Base-by-base conservation (phyloP, 208 protist genomes). In the Trypanosoma theileri region DNA sequence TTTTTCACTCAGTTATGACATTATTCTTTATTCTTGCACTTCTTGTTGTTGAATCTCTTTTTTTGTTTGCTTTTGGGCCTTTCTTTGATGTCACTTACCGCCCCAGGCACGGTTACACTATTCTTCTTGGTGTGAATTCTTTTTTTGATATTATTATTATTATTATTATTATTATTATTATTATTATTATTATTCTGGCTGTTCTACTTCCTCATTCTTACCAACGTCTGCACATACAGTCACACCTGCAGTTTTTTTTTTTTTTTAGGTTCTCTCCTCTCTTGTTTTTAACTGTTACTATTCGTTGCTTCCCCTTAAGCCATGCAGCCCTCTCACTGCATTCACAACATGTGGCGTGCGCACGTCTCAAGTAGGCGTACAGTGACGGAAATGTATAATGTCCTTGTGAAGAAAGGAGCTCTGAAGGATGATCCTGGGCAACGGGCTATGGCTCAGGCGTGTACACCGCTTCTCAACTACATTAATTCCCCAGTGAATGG, bases 361-460 rank as follows among this genome's bases (percentile, higher is more conserved):
- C 80, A 93, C 64, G 65, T 89, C 14, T 80, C 82, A 22, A 54
- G 65, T 13, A 84, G 70, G 59, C 60, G 70, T 40, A 89, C 81
- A 31, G 85, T 92, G 0, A 70, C 63, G 6, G 81, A 90, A 54
- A 78, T 87, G 61, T 92, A 92, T 66, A 82, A 86, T 46, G 74
- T 81, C 26, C 82, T 95, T 1, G 76, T 86, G 0, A 60, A 72
- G n/a, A 92, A 91, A 69, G 82, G 80, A 12, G 79, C 84, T 13
- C 75, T 95, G 35, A 69, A 58, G 12, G 28, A 71, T 54, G 77
- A 95, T 59, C 51, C 77, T 10, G 40, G 65, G 3, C 89, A 95
- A 54, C 74, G 70, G 9, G 11, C 16, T n/a, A 89, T 95, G 80
- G 80, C 83, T 0, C 78, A 88, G 40, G 80, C 85, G 11, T 95